phyloP scores from a whole-genome alignment of 352 stramenopile species.

The Stramenopiles sp. region DNA sequence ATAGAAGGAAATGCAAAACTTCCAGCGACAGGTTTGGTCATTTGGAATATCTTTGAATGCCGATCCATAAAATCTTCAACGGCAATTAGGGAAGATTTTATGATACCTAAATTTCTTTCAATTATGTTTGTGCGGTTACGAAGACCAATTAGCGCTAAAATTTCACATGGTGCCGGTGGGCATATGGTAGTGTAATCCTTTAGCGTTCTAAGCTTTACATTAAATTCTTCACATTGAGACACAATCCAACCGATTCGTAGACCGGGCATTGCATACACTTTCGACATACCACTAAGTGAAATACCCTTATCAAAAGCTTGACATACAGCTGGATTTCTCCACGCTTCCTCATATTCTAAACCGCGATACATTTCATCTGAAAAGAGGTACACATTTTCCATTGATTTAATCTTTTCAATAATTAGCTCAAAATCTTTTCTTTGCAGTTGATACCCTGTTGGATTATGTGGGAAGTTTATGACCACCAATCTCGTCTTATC shows the following conservation, averaged over 20 bases:
- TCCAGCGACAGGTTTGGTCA: too few relatives aligned
- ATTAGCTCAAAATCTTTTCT: constrained; percentile 29
- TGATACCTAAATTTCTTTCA: too few relatives aligned
- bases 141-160: constrained; percentile 37
- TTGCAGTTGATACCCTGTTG: constrained; percentile 33
- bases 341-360: constrained; percentile 24
- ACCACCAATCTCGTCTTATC: constrained; percentile 38
- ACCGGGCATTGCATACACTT: constrained; percentile 35
- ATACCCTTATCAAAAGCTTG: constrained; percentile 34
- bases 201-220: constrained; percentile 27
- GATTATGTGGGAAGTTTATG: constrained; percentile 52
- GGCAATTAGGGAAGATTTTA: too few relatives aligned
- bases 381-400: constrained; percentile 34
- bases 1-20: too few relatives aligned
- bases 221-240: constrained; percentile 26
- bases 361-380: constrained; percentile 44
- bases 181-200: constrained; percentile 56
- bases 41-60: too few relatives aligned
- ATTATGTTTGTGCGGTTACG: too few relatives aligned
- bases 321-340: constrained; percentile 25
- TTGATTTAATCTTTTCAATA: constrained; percentile 26
- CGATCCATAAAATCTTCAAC: too few relatives aligned
- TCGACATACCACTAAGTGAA: constrained; percentile 37
- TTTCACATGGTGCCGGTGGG: constrained; percentile 34
- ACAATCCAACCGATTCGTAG: constrained; percentile 40